phyloP scores from a whole-genome alignment of 768 basidiomycete species.

The Panaeolus papilionaceus region DNA sequence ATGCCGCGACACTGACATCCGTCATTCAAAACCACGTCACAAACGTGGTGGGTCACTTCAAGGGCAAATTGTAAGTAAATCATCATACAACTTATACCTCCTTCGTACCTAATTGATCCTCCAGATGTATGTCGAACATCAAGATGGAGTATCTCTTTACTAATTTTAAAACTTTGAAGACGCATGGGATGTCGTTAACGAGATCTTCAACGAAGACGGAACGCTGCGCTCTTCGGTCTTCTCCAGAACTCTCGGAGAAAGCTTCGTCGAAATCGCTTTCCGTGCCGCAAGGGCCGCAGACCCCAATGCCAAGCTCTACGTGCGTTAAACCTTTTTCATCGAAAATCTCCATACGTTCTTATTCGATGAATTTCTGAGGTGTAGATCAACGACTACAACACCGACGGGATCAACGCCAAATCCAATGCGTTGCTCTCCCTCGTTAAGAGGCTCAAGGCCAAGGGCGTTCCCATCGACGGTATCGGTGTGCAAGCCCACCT shows the following conservation, averaged over 20 bases:
- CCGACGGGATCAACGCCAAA: constrained; percentile 54
- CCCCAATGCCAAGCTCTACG: constrained; percentile 61
- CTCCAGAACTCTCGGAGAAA: constrained; percentile 53
- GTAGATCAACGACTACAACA: constrained; percentile 48
- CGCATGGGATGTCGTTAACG: constrained; percentile 60
- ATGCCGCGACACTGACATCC: constrained; percentile 43
- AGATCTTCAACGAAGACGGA: constrained; percentile 68
- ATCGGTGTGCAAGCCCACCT: constrained; percentile 68
- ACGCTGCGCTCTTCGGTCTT: constrained; percentile 60
- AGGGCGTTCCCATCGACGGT: constrained; percentile 62
- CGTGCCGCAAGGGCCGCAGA: constrained; percentile 59
- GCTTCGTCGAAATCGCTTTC: constrained; percentile 58
- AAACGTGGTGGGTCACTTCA: constrained; percentile 57
- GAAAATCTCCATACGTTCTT: too few species aligned
- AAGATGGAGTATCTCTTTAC: not conserved
- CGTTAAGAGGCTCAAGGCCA: constrained; percentile 50
- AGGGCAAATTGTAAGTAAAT: constrained; percentile 50
- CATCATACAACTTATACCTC: not conserved
- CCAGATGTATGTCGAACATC: not conserved
- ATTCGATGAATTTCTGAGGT: not conserved
- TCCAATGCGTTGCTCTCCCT: constrained; percentile 63
- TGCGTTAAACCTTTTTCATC: constrained; percentile 28
- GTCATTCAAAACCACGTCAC: constrained; percentile 56
- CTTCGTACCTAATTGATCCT: not conserved
- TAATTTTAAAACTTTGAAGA: not conserved